These are phyloP conservation scores for Salix dunnii DNA, from an alignment of 345 rosid genomes.

Conservation along the genomic window DNA sequence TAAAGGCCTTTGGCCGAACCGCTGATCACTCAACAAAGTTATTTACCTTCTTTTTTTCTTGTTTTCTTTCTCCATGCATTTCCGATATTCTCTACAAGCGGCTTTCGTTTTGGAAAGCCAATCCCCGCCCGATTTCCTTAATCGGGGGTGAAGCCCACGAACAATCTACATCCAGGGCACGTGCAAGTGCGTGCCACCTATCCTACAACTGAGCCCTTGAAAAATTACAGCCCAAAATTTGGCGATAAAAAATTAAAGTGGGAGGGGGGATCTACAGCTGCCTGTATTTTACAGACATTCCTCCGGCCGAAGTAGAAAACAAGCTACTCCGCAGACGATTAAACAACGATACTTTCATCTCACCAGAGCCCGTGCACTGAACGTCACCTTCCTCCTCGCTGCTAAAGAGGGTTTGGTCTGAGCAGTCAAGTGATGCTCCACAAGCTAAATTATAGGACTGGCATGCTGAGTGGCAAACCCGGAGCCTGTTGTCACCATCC, in stretches of 20 bases:
- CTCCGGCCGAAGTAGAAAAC: conserved; percentile 27
- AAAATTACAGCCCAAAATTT: conserved; percentile 15
- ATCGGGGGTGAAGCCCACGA: conserved; percentile 15
- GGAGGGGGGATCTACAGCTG: neutral
- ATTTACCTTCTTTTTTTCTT: neutral
- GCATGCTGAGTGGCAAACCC: conserved; percentile 95
- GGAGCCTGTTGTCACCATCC: conserved; percentile 90
- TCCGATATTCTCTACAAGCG: conserved; percentile 16
- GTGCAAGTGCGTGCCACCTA: neutral
- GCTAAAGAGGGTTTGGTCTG: conserved; percentile 94
- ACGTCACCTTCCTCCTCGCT: conserved; percentile 66
- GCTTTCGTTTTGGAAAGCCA: conserved; percentile 24
- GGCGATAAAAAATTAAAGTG: neutral
- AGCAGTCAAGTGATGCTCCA: conserved; percentile 96
- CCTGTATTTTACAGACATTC: conserved; percentile 28
- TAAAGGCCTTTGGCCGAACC: conserved; percentile 30
- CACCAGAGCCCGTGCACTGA: conserved; percentile 85
- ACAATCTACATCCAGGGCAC: conserved; percentile 20
- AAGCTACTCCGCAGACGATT: conserved; percentile 40
- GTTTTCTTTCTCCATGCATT: neutral
- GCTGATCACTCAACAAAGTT: conserved; percentile 12
- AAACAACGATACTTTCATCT: conserved; percentile 50
- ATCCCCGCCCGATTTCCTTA: conserved; percentile 12
- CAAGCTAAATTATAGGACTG: conserved; percentile 85
- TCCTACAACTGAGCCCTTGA: conserved; percentile 15